Evolutionary conservation across 2,329 filamentous ascomycete species (phyloP).

Genomic region (Stachybotrys elegans): DNA sequence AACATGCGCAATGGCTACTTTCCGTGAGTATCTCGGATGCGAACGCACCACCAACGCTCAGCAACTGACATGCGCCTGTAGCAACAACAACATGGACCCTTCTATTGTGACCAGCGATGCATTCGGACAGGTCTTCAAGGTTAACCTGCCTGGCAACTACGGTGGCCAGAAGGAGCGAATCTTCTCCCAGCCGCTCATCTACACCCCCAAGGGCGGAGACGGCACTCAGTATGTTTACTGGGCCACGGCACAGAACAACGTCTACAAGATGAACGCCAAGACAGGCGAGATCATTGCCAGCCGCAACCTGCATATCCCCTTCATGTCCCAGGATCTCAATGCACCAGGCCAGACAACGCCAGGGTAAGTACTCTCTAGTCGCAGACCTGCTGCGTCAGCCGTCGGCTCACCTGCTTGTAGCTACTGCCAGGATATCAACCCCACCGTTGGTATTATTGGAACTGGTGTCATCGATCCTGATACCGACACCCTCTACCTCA

Average conservation of each 20-base stretch:
- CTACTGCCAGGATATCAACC: conserved; percentile 4
- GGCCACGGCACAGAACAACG: conserved; percentile 3
- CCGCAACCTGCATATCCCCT: conserved; percentile 1
- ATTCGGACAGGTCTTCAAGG: conserved; percentile 1
- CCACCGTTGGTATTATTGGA: conserved; percentile 1
- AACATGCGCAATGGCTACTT: conserved; percentile 3
- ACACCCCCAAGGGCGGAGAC: conserved; percentile 3
- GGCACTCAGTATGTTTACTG: conserved; percentile 3
- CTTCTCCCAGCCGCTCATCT: conserved; percentile 3
- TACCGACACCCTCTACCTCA: conserved; percentile 1
- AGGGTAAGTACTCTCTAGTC: background rate
- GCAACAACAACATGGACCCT: conserved; percentile 4
- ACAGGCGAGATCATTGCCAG: conserved; percentile 2
- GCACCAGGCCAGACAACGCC: background rate
- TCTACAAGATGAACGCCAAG: conserved; percentile 5
- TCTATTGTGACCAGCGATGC: conserved; percentile 1
- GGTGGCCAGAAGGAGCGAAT: background rate
- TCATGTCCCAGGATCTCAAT: background rate
- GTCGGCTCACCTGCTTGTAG: background rate
- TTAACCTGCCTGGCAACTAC: conserved; percentile 1
- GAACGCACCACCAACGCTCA: background rate
- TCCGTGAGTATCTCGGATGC: background rate
- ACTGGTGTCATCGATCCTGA: conserved; percentile 2
- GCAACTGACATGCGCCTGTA: conserved; percentile 1
- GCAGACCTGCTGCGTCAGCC: background rate